These are phyloP conservation scores for Bolboschoenoplectus hybrid DNA, from an alignment of 202 grass and related monocot genomes.

Conservation along the genomic window DNA sequence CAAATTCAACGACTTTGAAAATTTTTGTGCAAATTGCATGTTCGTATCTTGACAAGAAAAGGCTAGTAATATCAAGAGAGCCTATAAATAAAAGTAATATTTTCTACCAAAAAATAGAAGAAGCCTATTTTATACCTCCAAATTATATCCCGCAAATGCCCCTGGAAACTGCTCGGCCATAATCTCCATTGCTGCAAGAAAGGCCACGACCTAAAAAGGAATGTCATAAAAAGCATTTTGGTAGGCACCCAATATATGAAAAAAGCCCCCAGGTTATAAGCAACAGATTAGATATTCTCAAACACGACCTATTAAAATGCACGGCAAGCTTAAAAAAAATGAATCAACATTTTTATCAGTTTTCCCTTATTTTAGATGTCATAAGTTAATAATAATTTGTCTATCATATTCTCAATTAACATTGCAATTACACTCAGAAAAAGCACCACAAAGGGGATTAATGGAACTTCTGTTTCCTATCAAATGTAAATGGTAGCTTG, in stretches of 20 bases:
- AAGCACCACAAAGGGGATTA: background rate
- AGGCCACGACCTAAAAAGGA: constrained; percentile 65
- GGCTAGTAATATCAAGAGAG: background rate
- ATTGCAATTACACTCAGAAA: constrained; percentile 1
- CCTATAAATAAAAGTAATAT: constrained; percentile 11
- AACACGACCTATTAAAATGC: background rate
- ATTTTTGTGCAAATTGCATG: background rate
- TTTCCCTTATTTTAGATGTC: constrained; percentile 6
- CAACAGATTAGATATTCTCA: background rate
- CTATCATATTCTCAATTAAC: constrained; percentile 5
- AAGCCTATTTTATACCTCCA: constrained; percentile 50
- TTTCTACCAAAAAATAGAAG: constrained; percentile 24
- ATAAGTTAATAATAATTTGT: background rate
- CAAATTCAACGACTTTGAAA: background rate
- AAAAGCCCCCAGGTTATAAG: background rate
- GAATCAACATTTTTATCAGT: background rate
- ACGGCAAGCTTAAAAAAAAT: constrained; percentile 3
- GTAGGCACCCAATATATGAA: background rate
- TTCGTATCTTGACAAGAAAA: background rate
- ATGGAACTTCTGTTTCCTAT: background rate
- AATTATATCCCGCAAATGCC: constrained; percentile 66
- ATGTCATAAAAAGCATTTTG: constrained; percentile 6
- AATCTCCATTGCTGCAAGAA: constrained; percentile 79
- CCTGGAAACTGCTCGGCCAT: constrained; percentile 81
- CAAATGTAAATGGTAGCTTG: background rate